Evolutionary conservation across 1,284 basidiomycete species (phyloP).

Genomic region (Amylostereum chailletii): DNA sequence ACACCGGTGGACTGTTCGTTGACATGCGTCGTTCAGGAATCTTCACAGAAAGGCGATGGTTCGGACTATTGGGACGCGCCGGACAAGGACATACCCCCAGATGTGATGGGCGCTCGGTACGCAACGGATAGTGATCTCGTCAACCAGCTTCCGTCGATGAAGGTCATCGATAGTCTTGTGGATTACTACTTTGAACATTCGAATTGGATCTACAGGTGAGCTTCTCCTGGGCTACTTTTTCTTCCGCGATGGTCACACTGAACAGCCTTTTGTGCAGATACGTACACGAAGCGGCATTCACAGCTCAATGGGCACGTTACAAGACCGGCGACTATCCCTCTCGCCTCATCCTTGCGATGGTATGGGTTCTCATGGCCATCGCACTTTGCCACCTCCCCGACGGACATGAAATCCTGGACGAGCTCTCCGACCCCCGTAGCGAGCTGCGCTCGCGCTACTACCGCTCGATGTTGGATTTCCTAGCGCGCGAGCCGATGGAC

Average conservation of each 20-base stretch:
- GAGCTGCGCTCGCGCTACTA: slow-evolving; percentile 61
- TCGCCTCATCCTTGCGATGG: slow-evolving; percentile 59
- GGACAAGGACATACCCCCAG: slow-evolving; percentile 12
- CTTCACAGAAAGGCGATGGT: background rate
- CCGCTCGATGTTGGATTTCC: slow-evolving; percentile 44
- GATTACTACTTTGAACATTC: slow-evolving; percentile 74
- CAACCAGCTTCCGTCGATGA: slow-evolving; percentile 50
- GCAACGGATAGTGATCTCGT: slow-evolving; percentile 60
- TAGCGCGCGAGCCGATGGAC: slow-evolving; percentile 47
- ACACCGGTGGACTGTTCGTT: too few species aligned
- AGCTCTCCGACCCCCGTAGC: slow-evolving; percentile 38
- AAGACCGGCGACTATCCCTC: slow-evolving; percentile 57
- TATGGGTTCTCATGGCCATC: slow-evolving; percentile 63
- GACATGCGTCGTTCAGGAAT: too few species aligned
- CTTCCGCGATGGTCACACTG: too few species aligned
- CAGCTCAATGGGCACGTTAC: slow-evolving; percentile 60
- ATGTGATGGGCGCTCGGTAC: slow-evolving; percentile 14
- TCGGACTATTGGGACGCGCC: background rate
- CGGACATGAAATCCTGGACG: slow-evolving; percentile 46
- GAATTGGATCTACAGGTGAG: slow-evolving; percentile 60
- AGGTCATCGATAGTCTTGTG: slow-evolving; percentile 63
- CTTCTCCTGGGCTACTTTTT: too few species aligned
- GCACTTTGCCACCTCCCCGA: slow-evolving; percentile 63
- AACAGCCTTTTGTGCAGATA: slow-evolving; percentile 30
- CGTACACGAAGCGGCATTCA: slow-evolving; percentile 55